Evolutionary conservation across 2,329 filamentous ascomycete species (phyloP), one percentile per base, ranked within the genome.

Genomic region (Didymella segeticola): DNA sequence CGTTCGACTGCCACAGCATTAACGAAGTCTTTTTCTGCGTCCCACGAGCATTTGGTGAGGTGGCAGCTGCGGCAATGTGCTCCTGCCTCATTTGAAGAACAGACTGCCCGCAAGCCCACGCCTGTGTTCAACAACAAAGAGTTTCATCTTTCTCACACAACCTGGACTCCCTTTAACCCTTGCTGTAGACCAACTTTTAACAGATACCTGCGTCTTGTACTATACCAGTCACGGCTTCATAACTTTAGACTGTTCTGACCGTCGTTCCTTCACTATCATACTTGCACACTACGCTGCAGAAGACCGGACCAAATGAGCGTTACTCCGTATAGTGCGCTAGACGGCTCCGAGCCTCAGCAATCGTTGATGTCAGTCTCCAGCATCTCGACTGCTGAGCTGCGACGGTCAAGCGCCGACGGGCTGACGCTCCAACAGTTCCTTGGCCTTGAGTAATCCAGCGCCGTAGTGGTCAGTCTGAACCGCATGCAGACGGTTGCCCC

Each of bases 1-100:
- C 45, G 51, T 39, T n/a, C 29, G 25, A 23, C n/a, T 15, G 14
- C 17, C 33, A 11, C 46, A 49, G 34, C 30, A 14, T 45, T 38
- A 27, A 19, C 20, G 14, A 17, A 5, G 14, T 15, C 33, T 23
- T 4, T 10, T 6, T 5, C 15, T 25, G 12, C 10, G 26, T 17
- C 14, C 26, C 3, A 14, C 9, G 15, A 30, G 20, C 19, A 2
- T 2, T 20, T 27, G 9, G 14, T 9, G 31, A 33, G 43, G 27
- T 43, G 4, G 20, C 8, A 29, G 22, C 31, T 39, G 17, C 41
- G 29, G 17, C 41, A 29, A 45, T 22, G 31, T 43, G 23, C 43
- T 47, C 49, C 4, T 47, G 20, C 37, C 30, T 36, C 10, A 1
- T 8, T 22, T 15, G 15, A 19, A 11, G 12, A 37, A 26, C 31